Base-by-base conservation (phyloP, 768 basidiomycete species). In the Pseudohyphozyma bogoriensis region DNA sequence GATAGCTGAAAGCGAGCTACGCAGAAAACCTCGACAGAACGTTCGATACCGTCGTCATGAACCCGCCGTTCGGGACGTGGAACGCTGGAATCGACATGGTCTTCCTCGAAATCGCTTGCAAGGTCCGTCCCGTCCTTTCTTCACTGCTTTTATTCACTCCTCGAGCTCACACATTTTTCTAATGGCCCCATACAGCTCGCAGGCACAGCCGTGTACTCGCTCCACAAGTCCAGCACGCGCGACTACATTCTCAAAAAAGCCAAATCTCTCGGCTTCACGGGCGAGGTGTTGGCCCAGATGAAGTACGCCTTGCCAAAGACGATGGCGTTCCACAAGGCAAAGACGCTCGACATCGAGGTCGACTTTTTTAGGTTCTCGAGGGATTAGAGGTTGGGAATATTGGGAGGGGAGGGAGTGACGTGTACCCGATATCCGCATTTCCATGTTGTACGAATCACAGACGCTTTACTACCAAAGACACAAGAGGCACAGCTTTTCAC, bases 291-390 rank as follows among this genome's bases (percentile, higher is more conserved):
- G 12, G 68, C 68, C 15, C 59, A 68, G 51, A 68, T 68, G 68
- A 35, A 69, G 60, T 70, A 70, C 44, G 69, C 66, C 46, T 50
- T 70, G 16, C 66, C 66, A 8, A 66, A 63, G 49, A 69, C 70
- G 26, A 71, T 71, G 70, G 59, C 60, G 6, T 66, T 69, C 51
- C 70, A 71, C 58, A 71, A 71, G 62, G 56, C 68, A 59, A 61
- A 58, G 49, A 61, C 65, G 26, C 59, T 70, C 26, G 70, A 71
- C 49, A 71, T 71, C 15, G 58, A 66, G 55, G 65, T 66, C n/a
- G 65, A 66, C 47, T 60, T 66, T 52, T 66, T 61, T 55, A 45
- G 65, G 24, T 66, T 66, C 32, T 35, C 28, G 36, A 18, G 51
- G 24, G 36, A n/a, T n/a, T 44, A n/a, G n/a, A n/a, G n/a, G n/a